Evolutionary conservation across 192 early-diverging fungal species (phyloP).

Genomic region (Podila epicladia): DNA sequence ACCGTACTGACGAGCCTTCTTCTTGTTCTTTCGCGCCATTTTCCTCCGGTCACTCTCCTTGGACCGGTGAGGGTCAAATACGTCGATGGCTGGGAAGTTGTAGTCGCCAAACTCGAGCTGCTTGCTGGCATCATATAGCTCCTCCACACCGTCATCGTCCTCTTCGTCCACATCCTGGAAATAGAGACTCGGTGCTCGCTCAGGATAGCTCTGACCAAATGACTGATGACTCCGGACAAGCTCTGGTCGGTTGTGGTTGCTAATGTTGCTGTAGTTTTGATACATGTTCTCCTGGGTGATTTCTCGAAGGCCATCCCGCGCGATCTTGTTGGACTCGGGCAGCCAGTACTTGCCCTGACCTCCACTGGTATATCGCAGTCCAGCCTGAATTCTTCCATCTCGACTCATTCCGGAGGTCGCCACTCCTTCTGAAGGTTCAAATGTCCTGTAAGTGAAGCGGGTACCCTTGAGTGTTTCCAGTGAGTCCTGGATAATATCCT

Average conservation of each 20-base stretch:
- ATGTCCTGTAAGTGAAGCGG: constrained; percentile 80
- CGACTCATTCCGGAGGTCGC: constrained; percentile 64
- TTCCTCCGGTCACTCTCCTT: constrained; percentile 44
- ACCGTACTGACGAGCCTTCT: constrained; percentile 18
- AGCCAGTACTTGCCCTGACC: constrained; percentile 62
- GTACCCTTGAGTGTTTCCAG: constrained; percentile 81
- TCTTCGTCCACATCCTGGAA: constrained; percentile 12
- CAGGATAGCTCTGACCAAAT: not conserved
- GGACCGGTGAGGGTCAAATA: constrained; percentile 13
- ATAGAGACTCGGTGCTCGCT: constrained; percentile 13
- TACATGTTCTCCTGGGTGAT: constrained; percentile 56
- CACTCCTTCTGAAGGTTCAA: constrained; percentile 77
- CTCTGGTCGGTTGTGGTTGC: constrained; percentile 57
- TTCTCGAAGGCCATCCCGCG: too few species aligned
- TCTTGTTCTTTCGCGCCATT: constrained; percentile 47
- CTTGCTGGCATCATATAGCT: constrained; percentile 53
- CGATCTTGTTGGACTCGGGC: constrained; percentile 19
- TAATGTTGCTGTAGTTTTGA: constrained; percentile 53
- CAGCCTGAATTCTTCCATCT: constrained; percentile 64
- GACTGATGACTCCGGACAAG: constrained; percentile 55
- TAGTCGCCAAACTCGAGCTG: constrained; percentile 62
- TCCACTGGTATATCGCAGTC: constrained; percentile 62
- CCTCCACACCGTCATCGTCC: constrained; percentile 39
- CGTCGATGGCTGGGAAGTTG: constrained; percentile 62
- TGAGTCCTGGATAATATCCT: constrained; percentile 86